phyloP scores from a whole-genome alignment of 106 monocot genomes.

The Acanthochlamys bracteata region DNA sequence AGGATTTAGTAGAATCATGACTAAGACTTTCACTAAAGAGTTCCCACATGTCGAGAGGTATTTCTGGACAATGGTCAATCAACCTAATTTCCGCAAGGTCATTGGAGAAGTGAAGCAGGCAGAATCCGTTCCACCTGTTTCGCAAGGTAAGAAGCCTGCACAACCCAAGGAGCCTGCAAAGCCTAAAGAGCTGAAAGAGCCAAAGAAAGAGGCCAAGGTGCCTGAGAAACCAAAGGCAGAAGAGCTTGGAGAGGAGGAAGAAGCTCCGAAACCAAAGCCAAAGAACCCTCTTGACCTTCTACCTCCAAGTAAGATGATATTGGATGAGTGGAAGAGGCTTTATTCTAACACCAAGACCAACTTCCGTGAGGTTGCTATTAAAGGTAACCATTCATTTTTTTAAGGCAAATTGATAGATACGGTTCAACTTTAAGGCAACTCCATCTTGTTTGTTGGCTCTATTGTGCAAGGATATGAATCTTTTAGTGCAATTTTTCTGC shows the following conservation, averaged over 20 bases:
- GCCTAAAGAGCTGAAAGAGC: constrained; percentile 41
- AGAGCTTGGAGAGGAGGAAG: constrained; percentile 33
- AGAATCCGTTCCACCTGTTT: constrained; percentile 49
- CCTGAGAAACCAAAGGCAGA: constrained; percentile 48
- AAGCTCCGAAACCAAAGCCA: constrained; percentile 67
- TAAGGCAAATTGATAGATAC: background rate
- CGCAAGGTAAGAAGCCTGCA: constrained; percentile 29
- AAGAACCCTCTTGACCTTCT: constrained; percentile 83
- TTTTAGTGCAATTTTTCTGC: too few relatives aligned
- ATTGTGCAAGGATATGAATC: too few relatives aligned
- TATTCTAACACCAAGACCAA: constrained; percentile 96
- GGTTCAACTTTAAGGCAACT: too few relatives aligned
- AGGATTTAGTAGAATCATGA: constrained; percentile 50
- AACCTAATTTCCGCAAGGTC: constrained; percentile 63
- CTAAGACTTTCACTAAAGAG: constrained; percentile 67
- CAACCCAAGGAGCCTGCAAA: constrained; percentile 42
- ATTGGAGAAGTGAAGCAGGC: constrained; percentile 69
- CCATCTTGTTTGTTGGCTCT: background rate
- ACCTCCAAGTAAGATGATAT: constrained; percentile 86
- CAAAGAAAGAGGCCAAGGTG: constrained; percentile 29
- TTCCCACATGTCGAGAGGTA: constrained; percentile 92
- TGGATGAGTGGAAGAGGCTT: constrained; percentile 96
- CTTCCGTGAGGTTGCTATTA: constrained; percentile 89
- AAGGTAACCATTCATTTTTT: constrained; percentile 38
- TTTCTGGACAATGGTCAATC: constrained; percentile 87